These are phyloP conservation scores for Bidens hawaiensis DNA, from an alignment of 140 eudicot genomes.

Conservation along the genomic window DNA sequence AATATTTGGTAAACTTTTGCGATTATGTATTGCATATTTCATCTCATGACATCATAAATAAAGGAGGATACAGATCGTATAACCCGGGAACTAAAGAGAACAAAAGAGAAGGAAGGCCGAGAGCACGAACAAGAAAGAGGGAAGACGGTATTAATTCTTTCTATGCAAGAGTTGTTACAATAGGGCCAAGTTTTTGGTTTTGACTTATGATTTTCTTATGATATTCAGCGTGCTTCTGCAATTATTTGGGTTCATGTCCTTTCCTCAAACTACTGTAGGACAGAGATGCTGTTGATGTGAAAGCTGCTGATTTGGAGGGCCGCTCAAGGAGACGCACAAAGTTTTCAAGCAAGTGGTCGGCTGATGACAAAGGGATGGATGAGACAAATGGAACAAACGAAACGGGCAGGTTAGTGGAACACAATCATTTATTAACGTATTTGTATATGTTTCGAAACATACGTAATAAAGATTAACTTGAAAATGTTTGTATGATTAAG, in stretches of 20 bases:
- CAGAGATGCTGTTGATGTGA: slow-evolving; percentile 47
- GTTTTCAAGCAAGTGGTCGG: slow-evolving; percentile 43
- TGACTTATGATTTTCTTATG: slow-evolving; percentile 57
- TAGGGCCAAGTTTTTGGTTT: slow-evolving; percentile 41
- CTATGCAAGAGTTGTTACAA: slow-evolving; percentile 55
- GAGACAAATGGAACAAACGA: slow-evolving; percentile 60
- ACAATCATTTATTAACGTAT: neutral
- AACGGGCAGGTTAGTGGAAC: slow-evolving; percentile 49
- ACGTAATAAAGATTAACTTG: neutral
- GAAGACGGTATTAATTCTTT: slow-evolving; percentile 69
- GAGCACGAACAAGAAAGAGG: slow-evolving; percentile 49
- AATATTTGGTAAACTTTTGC: neutral
- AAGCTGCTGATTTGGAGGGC: slow-evolving; percentile 49
- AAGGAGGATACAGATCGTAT: slow-evolving; percentile 86
- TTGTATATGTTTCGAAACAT: neutral
- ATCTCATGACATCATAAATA: slow-evolving; percentile 2
- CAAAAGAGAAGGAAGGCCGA: slow-evolving; percentile 71
- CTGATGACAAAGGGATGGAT: slow-evolving; percentile 46
- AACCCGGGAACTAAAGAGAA: slow-evolving; percentile 60
- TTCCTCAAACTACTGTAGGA: slow-evolving; percentile 99
- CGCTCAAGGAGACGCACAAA: slow-evolving; percentile 40
- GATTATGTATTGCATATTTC: too few relatives aligned
- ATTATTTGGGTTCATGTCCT: slow-evolving; percentile 99
- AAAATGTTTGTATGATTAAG: neutral
- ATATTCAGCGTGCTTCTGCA: slow-evolving; percentile 99